phyloP scores from a whole-genome alignment of 2,329 filamentous ascomycete species.

The Diplocarpon rosae region DNA sequence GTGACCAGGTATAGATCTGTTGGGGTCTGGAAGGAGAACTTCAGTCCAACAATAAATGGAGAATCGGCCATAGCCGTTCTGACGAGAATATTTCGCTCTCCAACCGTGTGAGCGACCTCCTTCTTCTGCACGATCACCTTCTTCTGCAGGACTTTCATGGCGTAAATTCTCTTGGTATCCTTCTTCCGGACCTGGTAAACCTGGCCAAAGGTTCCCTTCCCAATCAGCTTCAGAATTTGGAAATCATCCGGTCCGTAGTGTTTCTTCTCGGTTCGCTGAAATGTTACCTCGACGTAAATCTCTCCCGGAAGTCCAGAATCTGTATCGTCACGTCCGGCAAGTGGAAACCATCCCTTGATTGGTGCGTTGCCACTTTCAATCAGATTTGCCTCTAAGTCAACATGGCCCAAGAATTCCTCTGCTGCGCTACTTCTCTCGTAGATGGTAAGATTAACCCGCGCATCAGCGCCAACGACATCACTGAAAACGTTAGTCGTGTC shows the following conservation, averaged over 20 bases:
- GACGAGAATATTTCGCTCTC: constrained; percentile 93
- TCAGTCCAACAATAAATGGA: constrained; percentile 93
- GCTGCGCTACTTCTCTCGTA: constrained; percentile 73
- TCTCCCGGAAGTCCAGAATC: constrained; percentile 72
- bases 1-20: constrained; percentile 97
- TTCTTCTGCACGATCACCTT: constrained; percentile 99
- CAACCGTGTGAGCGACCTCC: constrained; percentile 93
- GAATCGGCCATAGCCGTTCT: constrained; percentile 93
- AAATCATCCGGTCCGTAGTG: constrained; percentile 94
- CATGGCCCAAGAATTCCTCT: constrained; percentile 85
- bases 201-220: constrained; percentile 96
- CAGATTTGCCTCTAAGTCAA: constrained; percentile 65
- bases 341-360: constrained; percentile 73
- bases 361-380: constrained; percentile 55
- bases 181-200: constrained; percentile 98
- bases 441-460: constrained; percentile 83
- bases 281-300: constrained; percentile 75
- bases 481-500: constrained; percentile 38
- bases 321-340: constrained; percentile 66
- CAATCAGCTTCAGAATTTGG: constrained; percentile 89
- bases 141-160: constrained; percentile 98
- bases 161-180: constrained; percentile 91
- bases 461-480: constrained; percentile 86
- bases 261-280: constrained; percentile 78
- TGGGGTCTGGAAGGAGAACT: constrained; percentile 97